These are phyloP conservation scores for Leccinum brunneo-olivaceum DNA, from an alignment of 1,284 basidiomycete genomes.

Conservation along the genomic window DNA sequence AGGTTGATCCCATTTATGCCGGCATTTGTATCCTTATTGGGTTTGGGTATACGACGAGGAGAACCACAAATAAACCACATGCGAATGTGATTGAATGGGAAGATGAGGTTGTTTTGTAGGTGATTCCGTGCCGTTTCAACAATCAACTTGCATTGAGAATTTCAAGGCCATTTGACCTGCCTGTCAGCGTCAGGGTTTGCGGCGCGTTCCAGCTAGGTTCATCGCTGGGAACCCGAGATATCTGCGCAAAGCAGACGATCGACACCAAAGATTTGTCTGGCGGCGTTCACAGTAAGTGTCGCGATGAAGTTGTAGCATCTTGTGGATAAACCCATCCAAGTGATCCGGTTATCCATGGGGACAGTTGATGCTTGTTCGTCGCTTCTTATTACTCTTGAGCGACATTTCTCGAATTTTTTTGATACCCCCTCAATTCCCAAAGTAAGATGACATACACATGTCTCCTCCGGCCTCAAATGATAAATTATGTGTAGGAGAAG, in stretches of 20 bases:
- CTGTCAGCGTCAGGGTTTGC: neutral
- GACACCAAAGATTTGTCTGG: too few species aligned
- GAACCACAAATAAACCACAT: neutral
- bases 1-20: neutral
- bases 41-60: neutral
- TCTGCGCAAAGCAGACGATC: neutral
- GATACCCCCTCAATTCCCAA: neutral
- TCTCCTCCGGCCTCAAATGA: too few species aligned
- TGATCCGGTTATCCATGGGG: neutral
- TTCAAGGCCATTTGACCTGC: neutral
- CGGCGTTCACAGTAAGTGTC: neutral
- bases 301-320: neutral
- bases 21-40: neutral
- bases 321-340: neutral
- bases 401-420: neutral
- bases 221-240: neutral
- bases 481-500: neutral
- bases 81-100: neutral
- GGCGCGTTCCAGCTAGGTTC: neutral
- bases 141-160: neutral
- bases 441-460: neutral
- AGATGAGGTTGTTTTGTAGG: neutral
- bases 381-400: neutral
- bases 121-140: neutral
- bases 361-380: neutral